Evolutionary conservation across 495 filamentous ascomycete genomes (phyloP), one percentile per base, ranked within the genome.

Genomic region (Chlorociboria aeruginascens): DNA sequence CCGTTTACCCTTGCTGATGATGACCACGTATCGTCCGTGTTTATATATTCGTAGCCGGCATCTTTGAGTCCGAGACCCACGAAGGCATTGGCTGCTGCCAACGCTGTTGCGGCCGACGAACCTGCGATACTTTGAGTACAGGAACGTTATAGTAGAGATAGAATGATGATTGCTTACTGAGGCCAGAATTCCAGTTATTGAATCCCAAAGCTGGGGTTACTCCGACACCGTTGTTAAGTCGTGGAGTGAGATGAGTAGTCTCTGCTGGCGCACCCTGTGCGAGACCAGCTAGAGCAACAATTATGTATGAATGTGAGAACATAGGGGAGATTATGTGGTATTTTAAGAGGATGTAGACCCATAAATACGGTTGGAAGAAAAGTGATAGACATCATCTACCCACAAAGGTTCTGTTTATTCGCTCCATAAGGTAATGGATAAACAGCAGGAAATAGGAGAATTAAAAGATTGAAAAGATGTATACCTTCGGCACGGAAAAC

Each of bases 1-100:
- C 38, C 47, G 25, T 43, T 42, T 8, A 10, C 30, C 2, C 3
- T 16, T 6, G 29, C 12, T 12, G 12, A 35, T 11, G 8, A 36
- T 11, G 39, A 43, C 47, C 47, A 49, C 3, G 39, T 43, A 20
- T 49, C 47, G 28, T 49, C 46, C 13, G 20, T 49, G 40, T 49
- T 49, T 14, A 49, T 35, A 37, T 49, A 49, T 43, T 42, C 13
- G 31, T 49, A 49, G 1, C 46, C 47, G 14, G 20, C 28, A 13
- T n/a, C 47, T 38, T 49, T 49, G 38, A 49, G 40, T 14, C 47
- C 47, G 7, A 49, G 47, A 13, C 12, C 13, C 2, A 49, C 47
- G 33, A 49, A 43, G 1, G 29, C 38, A 9, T 49, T 49, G 2
- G 47, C 47, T 14, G 47, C 45, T 40, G 35, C 25, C 7, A 48